Evolutionary conservation across 305 asterid genomes (phyloP), one percentile per base, ranked within the genome.

Genomic region (Stenogyne calaminthoides): DNA sequence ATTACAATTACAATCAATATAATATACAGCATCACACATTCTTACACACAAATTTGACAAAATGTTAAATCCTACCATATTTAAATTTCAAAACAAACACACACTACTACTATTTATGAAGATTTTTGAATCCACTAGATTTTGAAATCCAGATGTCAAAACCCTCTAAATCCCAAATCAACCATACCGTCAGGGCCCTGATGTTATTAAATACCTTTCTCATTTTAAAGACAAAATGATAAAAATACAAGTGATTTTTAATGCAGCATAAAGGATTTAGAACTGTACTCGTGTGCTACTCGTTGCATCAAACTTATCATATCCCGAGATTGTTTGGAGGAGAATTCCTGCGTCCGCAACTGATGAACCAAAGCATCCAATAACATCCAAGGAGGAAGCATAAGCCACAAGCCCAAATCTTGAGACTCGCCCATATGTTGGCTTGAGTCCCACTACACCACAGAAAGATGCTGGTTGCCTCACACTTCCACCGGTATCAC

Each of bases 401-500:
- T 95, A 95, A 46, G 99, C 97, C 69, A 95, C 88, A 37, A 95
- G 96, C 15, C 98, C 99, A 69, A 88, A 95, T 87, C 99, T 91
- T 34, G 99, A 95, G 71, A 92, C 95, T 72, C 96, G 98, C 4
- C 99, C 99, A 82, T 95, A 95, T 16, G 98, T 95, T 77, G 98
- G 99, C 80, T 95, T 95, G 56, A 95, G 75, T 39, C 98, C 99
- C 66, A 95, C 97, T 67, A 92, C 93, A 5, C 99, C 99, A 80
- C 98, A 95, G 74, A 95, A 95, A 12, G 99, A 91, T 34, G 98
- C 97, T 2, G 99, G 99, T 74, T 95, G 98, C 74, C 99, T 91
- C 32, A 95, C 98, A 82, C 98, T 95, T 66, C 99, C 99, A 80
- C 99, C 98, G 5, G 99, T 92, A 81, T 95, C 99, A 71, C 97